Conservation (phyloP, 2,329 filamentous ascomycete genomes). For the Talaromyces piceae region DNA sequence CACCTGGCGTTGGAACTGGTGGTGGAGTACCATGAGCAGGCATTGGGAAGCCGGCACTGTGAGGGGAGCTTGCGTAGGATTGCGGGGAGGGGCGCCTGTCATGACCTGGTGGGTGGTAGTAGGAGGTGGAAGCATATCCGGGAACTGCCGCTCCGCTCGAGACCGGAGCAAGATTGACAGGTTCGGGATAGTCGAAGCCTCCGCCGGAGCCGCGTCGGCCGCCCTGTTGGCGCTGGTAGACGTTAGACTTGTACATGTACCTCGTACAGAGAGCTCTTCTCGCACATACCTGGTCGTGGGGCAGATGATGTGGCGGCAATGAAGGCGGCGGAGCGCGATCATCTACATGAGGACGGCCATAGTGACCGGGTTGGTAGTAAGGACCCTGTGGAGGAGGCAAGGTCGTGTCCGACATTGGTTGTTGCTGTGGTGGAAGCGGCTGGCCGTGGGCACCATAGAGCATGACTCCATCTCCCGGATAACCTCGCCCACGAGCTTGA, state of each 20-base stretch:
- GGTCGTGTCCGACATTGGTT: conserved; percentile 30
- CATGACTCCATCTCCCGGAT: conserved; percentile 30
- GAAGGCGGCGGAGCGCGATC: conserved; percentile 22
- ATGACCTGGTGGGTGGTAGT: conserved; percentile 29
- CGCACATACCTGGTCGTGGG: conserved; percentile 41
- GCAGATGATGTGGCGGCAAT: conserved; percentile 30
- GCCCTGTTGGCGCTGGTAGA: conserved; percentile 18
- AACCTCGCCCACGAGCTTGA: conserved; percentile 23
- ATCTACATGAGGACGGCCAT: conserved; percentile 21
- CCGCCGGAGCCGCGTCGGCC: conserved; percentile 38
- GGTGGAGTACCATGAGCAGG: conserved; percentile 32
- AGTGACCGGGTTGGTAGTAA: conserved; percentile 32
- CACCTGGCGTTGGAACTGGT: conserved; percentile 29
- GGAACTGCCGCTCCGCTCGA: conserved; percentile 38
- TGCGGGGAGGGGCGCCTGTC: conserved; percentile 40
- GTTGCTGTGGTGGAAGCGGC: conserved; percentile 39
- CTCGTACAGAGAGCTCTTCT: conserved; percentile 10
- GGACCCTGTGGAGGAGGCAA: conserved; percentile 35
- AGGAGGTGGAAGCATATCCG: conserved; percentile 34
- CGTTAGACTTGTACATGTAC: conserved; percentile 2
- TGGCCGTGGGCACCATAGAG: conserved; percentile 46
- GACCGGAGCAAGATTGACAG: conserved; percentile 40
- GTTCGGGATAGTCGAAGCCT: conserved; percentile 42
- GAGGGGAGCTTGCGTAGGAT: conserved; percentile 39
- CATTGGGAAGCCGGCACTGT: conserved; percentile 33